Conservation (phyloP, 148 eudicot genomes). For the Cornus suecica region DNA sequence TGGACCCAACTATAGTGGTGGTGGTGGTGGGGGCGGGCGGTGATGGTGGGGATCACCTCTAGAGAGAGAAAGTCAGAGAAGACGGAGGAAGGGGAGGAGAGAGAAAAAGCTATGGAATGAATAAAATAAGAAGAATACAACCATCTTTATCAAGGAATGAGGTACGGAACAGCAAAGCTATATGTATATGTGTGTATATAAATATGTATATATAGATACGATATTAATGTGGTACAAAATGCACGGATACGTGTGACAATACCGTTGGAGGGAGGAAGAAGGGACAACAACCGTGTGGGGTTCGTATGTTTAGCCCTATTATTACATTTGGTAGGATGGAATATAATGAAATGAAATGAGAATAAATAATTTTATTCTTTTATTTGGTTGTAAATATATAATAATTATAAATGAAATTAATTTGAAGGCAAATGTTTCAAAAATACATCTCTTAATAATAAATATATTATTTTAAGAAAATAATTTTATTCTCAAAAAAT, state of each 20-base stretch:
- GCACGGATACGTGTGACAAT: constrained; percentile 9
- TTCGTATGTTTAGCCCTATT: background rate
- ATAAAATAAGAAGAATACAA: background rate
- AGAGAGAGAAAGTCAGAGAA: constrained; percentile 7
- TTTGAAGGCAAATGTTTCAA: too few relatives aligned
- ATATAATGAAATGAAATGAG: too few relatives aligned
- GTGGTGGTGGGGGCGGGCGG: constrained; percentile 5
- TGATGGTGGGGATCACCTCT: background rate
- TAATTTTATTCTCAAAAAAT: too few relatives aligned
- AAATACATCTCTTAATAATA: too few relatives aligned
- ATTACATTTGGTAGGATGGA: too few relatives aligned
- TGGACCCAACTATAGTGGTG: background rate
- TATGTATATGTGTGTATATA: background rate
- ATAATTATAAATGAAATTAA: too few relatives aligned
- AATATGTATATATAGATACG: background rate
- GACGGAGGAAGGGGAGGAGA: background rate
- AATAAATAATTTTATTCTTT: too few relatives aligned
- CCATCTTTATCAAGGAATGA: constrained; percentile 1
- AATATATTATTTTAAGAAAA: too few relatives aligned
- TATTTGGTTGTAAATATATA: too few relatives aligned
- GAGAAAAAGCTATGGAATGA: background rate
- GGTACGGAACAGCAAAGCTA: constrained; percentile 1
- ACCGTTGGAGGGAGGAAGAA: background rate
- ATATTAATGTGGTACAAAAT: background rate
- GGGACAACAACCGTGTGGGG: background rate